phyloP scores from a whole-genome alignment of 2,329 filamentous ascomycete genomes.

The Ophiostoma ips region DNA sequence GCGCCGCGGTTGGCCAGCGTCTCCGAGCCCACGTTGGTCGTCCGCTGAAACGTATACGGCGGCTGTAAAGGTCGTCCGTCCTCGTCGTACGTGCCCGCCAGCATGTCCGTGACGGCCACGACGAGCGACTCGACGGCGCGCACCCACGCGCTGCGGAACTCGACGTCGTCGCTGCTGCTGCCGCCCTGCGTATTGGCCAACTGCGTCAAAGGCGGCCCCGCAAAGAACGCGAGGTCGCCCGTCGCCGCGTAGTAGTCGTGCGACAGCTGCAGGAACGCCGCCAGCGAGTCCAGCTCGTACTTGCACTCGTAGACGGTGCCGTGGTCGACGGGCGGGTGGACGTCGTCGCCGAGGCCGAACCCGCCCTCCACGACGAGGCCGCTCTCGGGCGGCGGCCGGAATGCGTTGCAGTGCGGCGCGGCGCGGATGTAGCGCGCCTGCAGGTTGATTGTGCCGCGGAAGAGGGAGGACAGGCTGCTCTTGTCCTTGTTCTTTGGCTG shows the following conservation, averaged over 20 bases:
- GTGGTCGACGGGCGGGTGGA: conserved; percentile 35
- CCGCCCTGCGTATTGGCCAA: background rate
- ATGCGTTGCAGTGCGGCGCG: conserved; percentile 70
- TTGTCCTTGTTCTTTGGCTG: conserved; percentile 28
- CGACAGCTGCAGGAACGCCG: conserved; percentile 57
- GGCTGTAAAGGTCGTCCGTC: conserved; percentile 35
- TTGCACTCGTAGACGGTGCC: conserved; percentile 70
- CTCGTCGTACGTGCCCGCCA: conserved; percentile 47
- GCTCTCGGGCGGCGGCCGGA: conserved; percentile 61
- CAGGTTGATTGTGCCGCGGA: conserved; percentile 50
- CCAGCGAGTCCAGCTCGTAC: conserved; percentile 70
- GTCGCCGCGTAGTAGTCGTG: conserved; percentile 60
- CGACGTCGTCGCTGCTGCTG: conserved; percentile 40
- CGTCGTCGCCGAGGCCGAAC: conserved; percentile 11
- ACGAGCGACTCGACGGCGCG: conserved; percentile 51
- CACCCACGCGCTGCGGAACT: conserved; percentile 50
- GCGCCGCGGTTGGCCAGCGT: conserved; percentile 54
- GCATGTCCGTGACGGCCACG: conserved; percentile 47
- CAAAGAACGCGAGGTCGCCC: conserved; percentile 50
- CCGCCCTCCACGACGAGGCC: conserved; percentile 18
- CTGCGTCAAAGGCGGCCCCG: conserved; percentile 23
- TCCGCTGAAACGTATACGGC: conserved; percentile 57
- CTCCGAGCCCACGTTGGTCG: conserved; percentile 54
- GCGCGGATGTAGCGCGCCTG: conserved; percentile 46
- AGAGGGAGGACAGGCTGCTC: conserved; percentile 39